Base-by-base conservation (phyloP, 179 eudicot genomes). In the Beta macrorhiza region DNA sequence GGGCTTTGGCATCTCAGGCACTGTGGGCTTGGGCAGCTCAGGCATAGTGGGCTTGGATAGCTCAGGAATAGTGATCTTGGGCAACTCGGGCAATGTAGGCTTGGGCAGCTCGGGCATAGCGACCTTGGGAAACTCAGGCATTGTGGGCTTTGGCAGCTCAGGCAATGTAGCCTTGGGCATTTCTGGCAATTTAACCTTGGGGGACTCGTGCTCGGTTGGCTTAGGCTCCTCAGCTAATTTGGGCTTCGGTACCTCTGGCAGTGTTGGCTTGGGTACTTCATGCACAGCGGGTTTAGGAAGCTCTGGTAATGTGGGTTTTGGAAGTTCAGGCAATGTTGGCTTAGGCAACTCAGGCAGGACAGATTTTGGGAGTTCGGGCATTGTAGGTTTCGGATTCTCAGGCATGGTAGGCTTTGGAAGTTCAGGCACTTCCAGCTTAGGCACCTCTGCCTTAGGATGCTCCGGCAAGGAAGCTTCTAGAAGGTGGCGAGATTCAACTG, bases 401-500 rank as follows among this genome's bases (percentile, higher is more conserved):
- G 51, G 77, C 22, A 74, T 7, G n/a, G 25, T 65, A 65, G 69
- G 69, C 44, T 65, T 29, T 65, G 77, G 75, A 83, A 45, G 56
- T 47, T 49, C 55, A 87, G 84, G 62, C 53, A 19, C 57, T 57
- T 57, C 56, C 62, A 81, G 52, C 67, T 79, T 76, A 4, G 87
- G 88, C 25, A 85, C 14, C 51, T 80, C 86, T 22, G 83, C 79
- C 57, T 85, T 81, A 8, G 89, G 88, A 75, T 80, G 77, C 63
- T 88, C 83, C 2, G 87, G 89, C 59, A 82, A 47, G 52, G 83
- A 61, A 14, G 77, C 56, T 72, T 83, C 87, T 13, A 83, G 74
- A 65, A 82, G 87, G 49, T 20, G 88, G 13, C 87, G 85, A 62
- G 85, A 81, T 11, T 70, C 80, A 44, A 73, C 79, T 3, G 53